phyloP scores from a whole-genome alignment of 2,329 filamentous ascomycete genomes.

The Pseudogymnoascus sp. region DNA sequence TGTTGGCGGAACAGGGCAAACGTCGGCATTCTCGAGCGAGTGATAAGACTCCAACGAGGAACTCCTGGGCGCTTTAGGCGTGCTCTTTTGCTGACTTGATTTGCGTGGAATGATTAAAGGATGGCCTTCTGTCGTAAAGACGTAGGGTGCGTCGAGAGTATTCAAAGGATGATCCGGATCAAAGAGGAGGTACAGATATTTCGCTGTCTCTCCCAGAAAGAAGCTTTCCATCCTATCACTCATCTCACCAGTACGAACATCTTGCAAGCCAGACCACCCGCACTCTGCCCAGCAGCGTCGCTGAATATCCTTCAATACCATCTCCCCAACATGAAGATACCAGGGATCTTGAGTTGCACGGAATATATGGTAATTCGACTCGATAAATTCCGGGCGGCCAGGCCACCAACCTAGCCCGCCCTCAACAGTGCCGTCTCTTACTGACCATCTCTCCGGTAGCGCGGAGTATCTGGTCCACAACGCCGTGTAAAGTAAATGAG shows the following conservation, averaged over 20 bases:
- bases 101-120: constrained; percentile 71
- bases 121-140: constrained; percentile 95
- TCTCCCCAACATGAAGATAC: constrained; percentile 93
- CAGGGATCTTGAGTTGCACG: constrained; percentile 88
- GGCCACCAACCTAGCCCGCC: constrained; percentile 90
- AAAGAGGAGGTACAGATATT: constrained; percentile 90
- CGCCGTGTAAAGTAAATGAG: constrained; percentile 83
- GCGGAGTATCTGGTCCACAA: constrained; percentile 94
- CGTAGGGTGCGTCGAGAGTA: constrained; percentile 73
- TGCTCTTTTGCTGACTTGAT: constrained; percentile 18
- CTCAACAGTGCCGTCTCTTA: constrained; percentile 74
- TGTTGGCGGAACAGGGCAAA: constrained; percentile 57
- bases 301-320: constrained; percentile 83
- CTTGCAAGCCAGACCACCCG: constrained; percentile 85
- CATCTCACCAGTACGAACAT: constrained; percentile 74
- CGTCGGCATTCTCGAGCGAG: constrained; percentile 31
- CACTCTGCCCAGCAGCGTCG: constrained; percentile 83
- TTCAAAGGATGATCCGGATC: constrained; percentile 81
- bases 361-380: constrained; percentile 95
- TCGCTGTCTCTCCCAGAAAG: constrained; percentile 91
- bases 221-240: constrained; percentile 98
- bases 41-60: constrained; percentile 32
- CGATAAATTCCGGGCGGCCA: constrained; percentile 89
- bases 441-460: constrained; percentile 88
- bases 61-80: constrained; percentile 31